Evolutionary conservation across 2,329 filamentous ascomycete genomes (phyloP), one percentile per base, ranked within the genome.

Genomic region (Pseudopithomyces chartarum): DNA sequence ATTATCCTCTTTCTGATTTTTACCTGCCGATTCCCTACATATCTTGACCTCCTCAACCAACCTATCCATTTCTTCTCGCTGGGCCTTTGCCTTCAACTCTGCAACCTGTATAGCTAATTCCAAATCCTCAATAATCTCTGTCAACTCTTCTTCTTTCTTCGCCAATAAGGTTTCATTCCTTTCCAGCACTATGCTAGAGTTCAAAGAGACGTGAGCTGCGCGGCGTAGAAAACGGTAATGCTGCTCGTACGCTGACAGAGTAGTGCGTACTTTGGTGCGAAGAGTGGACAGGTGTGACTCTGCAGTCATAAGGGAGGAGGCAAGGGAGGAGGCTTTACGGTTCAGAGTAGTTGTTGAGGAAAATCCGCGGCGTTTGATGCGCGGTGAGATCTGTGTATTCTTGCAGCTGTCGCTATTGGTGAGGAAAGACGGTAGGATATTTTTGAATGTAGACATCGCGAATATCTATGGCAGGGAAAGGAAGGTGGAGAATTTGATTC

Each of bases 91-190:
- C 17, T 51, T 51, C 38, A 51, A 8, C 10, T 23, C 22, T n/a
- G 48, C 48, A 42, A 51, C 48, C 19, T 42, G 23, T 15, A 51
- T 32, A 23, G 48, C 48, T 15, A 43, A n/a, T 12, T 42, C 36
- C 38, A 51, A 23, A 10, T 40, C 17, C 17, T 51, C 48, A 20
- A 51, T 33, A 12, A 26, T 36, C 6, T 51, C 48, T 10, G n/a
- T 11, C 17, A 51, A 19, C 8, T 15, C 38, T 17, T 23, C 13
- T 11, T 13, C 6, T 7, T 8, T 22, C 17, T 17, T 19, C 17
- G 11, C 33, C 11, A 51, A 13, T 8, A 12, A 23, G 5, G 15
- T 36, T 42, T 32, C 7, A 15, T n/a, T 51, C n/a, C 48, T 42
- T 17, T 34, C 23, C 2, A 51, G 20, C 6, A 20, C 6, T 6